Evolutionary conservation across 352 stramenopile genomes (phyloP).

Genomic region (Pythium sukuiense): DNA sequence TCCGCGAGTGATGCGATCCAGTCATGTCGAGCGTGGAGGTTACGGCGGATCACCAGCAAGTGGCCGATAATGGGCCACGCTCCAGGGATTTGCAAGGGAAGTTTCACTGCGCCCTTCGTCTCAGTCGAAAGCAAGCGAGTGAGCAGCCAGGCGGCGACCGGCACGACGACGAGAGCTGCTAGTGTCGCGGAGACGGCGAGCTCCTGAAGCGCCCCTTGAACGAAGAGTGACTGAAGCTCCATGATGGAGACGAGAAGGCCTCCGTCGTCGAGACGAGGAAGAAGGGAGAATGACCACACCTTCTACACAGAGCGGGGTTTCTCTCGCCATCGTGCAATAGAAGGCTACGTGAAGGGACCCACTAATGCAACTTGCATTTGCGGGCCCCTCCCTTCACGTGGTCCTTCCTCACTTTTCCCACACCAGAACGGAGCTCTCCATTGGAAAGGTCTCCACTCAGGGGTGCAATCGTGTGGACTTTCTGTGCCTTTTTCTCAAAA

Average conservation of each 20-base stretch:
- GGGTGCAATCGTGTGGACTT: no score
- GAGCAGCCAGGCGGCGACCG: neutral
- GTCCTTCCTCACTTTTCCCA: no score
- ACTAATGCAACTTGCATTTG: no score
- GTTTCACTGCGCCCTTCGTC: neutral
- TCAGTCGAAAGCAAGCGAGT: neutral
- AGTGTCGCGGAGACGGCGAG: neutral
- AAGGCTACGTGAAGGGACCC: no score
- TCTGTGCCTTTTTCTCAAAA: no score
- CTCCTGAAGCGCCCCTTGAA: neutral
- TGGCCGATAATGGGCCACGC: neutral
- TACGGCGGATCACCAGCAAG: neutral
- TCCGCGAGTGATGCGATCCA: neutral
- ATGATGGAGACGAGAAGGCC: neutral
- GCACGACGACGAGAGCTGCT: neutral
- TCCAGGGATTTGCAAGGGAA: neutral
- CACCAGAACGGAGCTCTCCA: no score
- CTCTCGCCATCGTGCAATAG: no score
- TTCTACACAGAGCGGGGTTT: no score
- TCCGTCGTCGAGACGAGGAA: neutral
- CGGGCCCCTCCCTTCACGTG: no score
- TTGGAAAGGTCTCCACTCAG: no score
- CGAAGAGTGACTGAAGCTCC: neutral
- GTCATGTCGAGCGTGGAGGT: neutral
- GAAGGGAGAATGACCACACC: neutral